Evolutionary conservation across 306 rosid genomes (phyloP).

Genomic region (Prinsepia uniflora): DNA sequence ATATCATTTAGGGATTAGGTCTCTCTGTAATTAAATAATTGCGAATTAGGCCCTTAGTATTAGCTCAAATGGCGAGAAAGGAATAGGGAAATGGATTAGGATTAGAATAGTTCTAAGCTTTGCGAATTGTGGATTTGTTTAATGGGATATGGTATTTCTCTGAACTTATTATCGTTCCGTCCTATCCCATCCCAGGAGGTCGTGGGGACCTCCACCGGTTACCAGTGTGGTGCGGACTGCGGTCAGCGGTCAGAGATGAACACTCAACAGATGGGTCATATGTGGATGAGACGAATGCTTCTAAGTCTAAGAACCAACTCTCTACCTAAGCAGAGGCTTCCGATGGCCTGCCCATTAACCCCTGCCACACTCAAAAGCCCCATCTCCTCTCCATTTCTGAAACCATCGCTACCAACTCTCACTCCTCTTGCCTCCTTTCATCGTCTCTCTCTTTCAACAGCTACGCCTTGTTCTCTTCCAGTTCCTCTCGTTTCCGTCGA

Average conservation of each 20-base stretch:
- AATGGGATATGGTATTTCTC: too few species aligned
- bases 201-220: not conserved
- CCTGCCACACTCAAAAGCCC: constrained; percentile 22
- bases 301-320: constrained; percentile 23
- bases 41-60: too few species aligned
- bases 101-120: too few species aligned
- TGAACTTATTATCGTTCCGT: not conserved
- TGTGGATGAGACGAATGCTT: constrained; percentile 50
- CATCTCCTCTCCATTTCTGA: constrained; percentile 25
- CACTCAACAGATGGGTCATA: constrained; percentile 15
- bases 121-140: too few species aligned
- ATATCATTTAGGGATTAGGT: too few species aligned
- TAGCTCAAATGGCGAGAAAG: too few species aligned
- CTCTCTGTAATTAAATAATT: too few species aligned
- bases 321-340: constrained; percentile 23
- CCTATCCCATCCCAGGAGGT: too few species aligned
- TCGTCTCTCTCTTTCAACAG: constrained; percentile 40
- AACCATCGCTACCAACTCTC: constrained; percentile 22
- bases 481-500: constrained; percentile 27
- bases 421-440: constrained; percentile 26
- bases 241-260: too few species aligned
- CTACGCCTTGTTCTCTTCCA: constrained; percentile 20
- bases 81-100: too few species aligned
- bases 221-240: not conserved
- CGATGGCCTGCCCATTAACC: constrained; percentile 17